phyloP scores from a whole-genome alignment of 805 yeast species.

The Pichia kluyveri region DNA sequence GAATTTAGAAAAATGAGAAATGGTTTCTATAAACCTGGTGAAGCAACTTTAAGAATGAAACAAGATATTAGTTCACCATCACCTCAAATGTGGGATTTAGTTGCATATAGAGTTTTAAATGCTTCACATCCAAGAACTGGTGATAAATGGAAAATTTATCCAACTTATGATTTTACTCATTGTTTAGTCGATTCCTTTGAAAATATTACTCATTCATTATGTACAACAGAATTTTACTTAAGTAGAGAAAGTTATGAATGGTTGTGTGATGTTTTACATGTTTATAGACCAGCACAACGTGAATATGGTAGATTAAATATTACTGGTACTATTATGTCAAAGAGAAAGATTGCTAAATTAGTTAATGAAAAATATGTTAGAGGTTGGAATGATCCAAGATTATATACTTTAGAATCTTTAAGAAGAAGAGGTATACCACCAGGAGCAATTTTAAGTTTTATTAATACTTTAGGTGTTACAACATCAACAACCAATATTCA shows the following conservation, averaged over 20 bases:
- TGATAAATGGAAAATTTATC: constrained; percentile 93
- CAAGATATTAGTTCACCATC: constrained; percentile 84
- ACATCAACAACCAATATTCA: constrained; percentile 90
- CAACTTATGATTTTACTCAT: constrained; percentile 98
- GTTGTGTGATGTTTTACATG: constrained; percentile 92
- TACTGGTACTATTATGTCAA: constrained; percentile 89
- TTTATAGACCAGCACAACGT: constrained; percentile 97
- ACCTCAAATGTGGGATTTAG: constrained; percentile 99
- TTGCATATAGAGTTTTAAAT: constrained; percentile 89
- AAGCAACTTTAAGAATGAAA: constrained; percentile 94
- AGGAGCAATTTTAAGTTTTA: constrained; percentile 88
- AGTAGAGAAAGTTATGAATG: constrained; percentile 96
- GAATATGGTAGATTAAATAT: constrained; percentile 95
- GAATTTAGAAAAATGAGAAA: constrained; percentile 90
- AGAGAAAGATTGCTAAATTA: constrained; percentile 90
- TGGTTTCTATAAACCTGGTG: constrained; percentile 81
- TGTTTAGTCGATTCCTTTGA: constrained; percentile 97
- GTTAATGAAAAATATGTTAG: constrained; percentile 76
- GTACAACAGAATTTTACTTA: constrained; percentile 90
- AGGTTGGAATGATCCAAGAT: constrained; percentile 98
- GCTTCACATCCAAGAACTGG: constrained; percentile 97
- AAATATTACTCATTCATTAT: constrained; percentile 89
- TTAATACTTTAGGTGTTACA: constrained; percentile 94
- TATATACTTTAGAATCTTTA: constrained; percentile 88
- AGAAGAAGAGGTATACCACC: constrained; percentile 99